A percentile compares a stretch with the other conserved stretches of the same genome.
These are phyloP conservation scores for Scheffersomyces stipitis DNA, from an alignment of 805 yeast genomes.

Conservation along the genomic window DNA sequence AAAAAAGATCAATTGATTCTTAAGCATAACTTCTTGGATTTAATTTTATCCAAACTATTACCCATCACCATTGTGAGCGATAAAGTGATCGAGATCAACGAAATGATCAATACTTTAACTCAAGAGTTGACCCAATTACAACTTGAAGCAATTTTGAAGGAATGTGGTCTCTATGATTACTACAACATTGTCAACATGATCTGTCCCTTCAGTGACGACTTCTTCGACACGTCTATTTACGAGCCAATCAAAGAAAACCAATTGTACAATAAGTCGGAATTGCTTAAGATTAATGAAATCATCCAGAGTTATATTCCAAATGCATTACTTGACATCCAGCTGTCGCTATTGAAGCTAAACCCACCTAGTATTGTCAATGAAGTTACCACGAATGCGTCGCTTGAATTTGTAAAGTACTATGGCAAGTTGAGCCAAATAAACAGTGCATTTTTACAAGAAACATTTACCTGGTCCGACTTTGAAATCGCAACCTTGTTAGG, in stretches of 20 bases:
- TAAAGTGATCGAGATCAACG: slow-evolving; percentile 36
- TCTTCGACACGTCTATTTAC: slow-evolving; percentile 61
- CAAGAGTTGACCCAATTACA: slow-evolving; percentile 44
- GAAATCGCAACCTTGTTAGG: slow-evolving; percentile 75
- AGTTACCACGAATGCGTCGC: slow-evolving; percentile 50
- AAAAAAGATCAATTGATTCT: slow-evolving; percentile 43
- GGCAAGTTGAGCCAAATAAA: slow-evolving; percentile 37
- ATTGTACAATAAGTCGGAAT: slow-evolving; percentile 45
- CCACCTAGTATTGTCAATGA: slow-evolving; percentile 64
- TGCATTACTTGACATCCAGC: slow-evolving; percentile 61
- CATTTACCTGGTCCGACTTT: slow-evolving; percentile 52
- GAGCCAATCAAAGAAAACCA: slow-evolving; percentile 64
- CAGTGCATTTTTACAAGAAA: slow-evolving; percentile 31
- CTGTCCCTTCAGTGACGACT: slow-evolving; percentile 60
- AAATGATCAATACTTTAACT: slow-evolving; percentile 33
- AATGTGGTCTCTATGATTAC: slow-evolving; percentile 57
- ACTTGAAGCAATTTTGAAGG: slow-evolving; percentile 46
- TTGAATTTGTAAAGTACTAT: slow-evolving; percentile 50
- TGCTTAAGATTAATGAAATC: slow-evolving; percentile 43
- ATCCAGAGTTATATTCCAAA: slow-evolving; percentile 56
- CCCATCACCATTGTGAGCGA: slow-evolving; percentile 40
- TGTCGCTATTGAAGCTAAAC: slow-evolving; percentile 54
- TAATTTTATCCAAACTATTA: slow-evolving; percentile 53
- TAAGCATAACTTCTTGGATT: slow-evolving; percentile 60
- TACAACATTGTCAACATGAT: slow-evolving; percentile 70